These are phyloP conservation scores for Eragrostis nindensis DNA, from an alignment of 176 grass and related monocot genomes.

Conservation along the genomic window DNA sequence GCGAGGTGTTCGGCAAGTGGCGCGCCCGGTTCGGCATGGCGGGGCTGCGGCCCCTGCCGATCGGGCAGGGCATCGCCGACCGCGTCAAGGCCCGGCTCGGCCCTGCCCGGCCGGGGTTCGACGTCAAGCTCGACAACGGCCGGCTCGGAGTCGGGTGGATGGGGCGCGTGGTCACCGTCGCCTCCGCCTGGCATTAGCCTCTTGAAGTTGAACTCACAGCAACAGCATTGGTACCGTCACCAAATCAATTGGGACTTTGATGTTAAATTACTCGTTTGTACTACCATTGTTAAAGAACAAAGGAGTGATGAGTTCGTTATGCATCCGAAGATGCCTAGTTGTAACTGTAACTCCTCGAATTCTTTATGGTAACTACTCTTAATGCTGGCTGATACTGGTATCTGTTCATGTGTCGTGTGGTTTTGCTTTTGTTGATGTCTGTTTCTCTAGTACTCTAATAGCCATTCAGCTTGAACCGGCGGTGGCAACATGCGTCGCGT, in stretches of 20 bases:
- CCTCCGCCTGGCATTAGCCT: constrained; percentile 73
- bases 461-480: background rate
- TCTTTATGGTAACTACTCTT: constrained; percentile 3
- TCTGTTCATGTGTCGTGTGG: background rate
- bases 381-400: background rate
- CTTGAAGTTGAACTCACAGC: background rate
- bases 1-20: constrained; percentile 89
- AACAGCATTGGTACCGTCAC: constrained; percentile 11
- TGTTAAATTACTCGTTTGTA: background rate
- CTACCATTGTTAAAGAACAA: constrained; percentile 26
- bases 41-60: constrained; percentile 54
- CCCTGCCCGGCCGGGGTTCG: constrained; percentile 38
- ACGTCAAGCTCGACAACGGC: constrained; percentile 62
- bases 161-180: constrained; percentile 74
- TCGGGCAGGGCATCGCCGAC: constrained; percentile 45
- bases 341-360: constrained; percentile 31
- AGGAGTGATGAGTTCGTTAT: constrained; percentile 30
- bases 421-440: background rate
- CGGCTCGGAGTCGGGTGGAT: constrained; percentile 66
- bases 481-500: constrained; percentile 1
- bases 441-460: background rate
- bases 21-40: constrained; percentile 87
- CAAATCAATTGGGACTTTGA: background rate
- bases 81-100: constrained; percentile 39
- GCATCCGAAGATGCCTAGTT: constrained; percentile 36